phyloP scores from a whole-genome alignment of 768 basidiomycete species.

The Pulveroboletus sp. region DNA sequence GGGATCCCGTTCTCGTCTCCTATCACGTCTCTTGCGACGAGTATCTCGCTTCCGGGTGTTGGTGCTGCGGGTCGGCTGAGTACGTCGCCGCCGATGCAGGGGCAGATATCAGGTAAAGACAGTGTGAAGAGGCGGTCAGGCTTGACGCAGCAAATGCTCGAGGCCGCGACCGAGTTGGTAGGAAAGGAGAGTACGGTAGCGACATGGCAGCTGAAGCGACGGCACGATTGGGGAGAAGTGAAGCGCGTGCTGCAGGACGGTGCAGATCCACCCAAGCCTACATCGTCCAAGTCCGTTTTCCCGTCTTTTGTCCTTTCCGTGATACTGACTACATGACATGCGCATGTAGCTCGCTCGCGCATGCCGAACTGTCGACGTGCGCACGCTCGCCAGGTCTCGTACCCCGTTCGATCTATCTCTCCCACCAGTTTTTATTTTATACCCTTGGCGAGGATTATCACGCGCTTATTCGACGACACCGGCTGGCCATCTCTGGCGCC shows the following conservation, averaged over 20 bases:
- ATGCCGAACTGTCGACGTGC: slow-evolving; percentile 80
- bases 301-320: not conserved
- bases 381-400: slow-evolving; percentile 57
- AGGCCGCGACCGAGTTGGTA: slow-evolving; percentile 33
- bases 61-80: slow-evolving; percentile 41
- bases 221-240: slow-evolving; percentile 53
- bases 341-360: slow-evolving; percentile 59
- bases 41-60: slow-evolving; percentile 59
- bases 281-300: slow-evolving; percentile 15
- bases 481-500: slow-evolving; percentile 52
- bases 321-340: not conserved
- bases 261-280: slow-evolving; percentile 4
- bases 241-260: slow-evolving; percentile 26
- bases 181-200: slow-evolving; percentile 47
- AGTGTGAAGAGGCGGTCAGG: slow-evolving; percentile 28
- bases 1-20: slow-evolving; percentile 25
- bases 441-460: slow-evolving; percentile 76
- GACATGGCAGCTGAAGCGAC: slow-evolving; percentile 61
- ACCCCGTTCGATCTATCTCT: slow-evolving; percentile 76
- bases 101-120: slow-evolving; percentile 26
- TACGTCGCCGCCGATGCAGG: slow-evolving; percentile 23
- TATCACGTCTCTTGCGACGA: slow-evolving; percentile 42
- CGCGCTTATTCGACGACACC: slow-evolving; percentile 65
- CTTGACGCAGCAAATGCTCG: slow-evolving; percentile 34
- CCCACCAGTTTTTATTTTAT: slow-evolving; percentile 82